These are phyloP conservation scores for Candida succiphila DNA, from an alignment of 805 yeast genomes.

Conservation along the genomic window DNA sequence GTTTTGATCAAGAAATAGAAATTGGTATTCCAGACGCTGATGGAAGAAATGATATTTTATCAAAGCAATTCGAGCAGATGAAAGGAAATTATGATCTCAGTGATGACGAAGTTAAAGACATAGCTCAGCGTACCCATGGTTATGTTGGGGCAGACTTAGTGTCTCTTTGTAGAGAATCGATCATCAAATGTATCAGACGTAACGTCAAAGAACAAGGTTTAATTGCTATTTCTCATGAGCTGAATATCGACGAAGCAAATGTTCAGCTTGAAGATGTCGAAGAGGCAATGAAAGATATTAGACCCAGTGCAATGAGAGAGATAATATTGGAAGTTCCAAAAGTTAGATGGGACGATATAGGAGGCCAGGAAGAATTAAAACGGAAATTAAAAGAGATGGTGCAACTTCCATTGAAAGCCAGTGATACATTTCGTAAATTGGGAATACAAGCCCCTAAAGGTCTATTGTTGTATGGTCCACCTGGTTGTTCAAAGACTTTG, in stretches of 20 bases:
- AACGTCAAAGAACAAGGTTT: conserved; percentile 26
- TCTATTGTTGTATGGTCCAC: conserved; percentile 90
- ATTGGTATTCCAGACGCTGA: conserved; percentile 87
- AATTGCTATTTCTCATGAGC: conserved; percentile 11
- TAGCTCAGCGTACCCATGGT: conserved; percentile 85
- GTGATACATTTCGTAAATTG: conserved; percentile 61
- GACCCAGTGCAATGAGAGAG: conserved; percentile 97
- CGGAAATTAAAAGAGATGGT: conserved; percentile 80
- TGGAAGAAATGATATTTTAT: conserved; percentile 66
- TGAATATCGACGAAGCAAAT: conserved; percentile 23
- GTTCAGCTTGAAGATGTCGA: conserved; percentile 53
- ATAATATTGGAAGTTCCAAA: conserved; percentile 91
- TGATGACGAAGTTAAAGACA: conserved; percentile 41
- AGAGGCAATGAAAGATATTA: conserved; percentile 62
- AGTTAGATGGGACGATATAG: conserved; percentile 89
- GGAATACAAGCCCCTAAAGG: conserved; percentile 94
- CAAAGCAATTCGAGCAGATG: conserved; percentile 50
- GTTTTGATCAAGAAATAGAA: conserved; percentile 90
- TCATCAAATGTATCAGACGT: conserved; percentile 68
- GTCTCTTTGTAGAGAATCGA: conserved; percentile 82
- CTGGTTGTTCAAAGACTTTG: conserved; percentile 93
- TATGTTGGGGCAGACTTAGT: conserved; percentile 95
- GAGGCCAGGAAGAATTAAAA: conserved; percentile 85
- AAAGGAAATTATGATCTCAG: conserved; percentile 36
- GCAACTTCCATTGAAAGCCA: conserved; percentile 79